These are phyloP conservation scores for Coniochaeta hoffmannii DNA, from an alignment of 2,329 filamentous ascomycete genomes.

Conservation along the genomic window DNA sequence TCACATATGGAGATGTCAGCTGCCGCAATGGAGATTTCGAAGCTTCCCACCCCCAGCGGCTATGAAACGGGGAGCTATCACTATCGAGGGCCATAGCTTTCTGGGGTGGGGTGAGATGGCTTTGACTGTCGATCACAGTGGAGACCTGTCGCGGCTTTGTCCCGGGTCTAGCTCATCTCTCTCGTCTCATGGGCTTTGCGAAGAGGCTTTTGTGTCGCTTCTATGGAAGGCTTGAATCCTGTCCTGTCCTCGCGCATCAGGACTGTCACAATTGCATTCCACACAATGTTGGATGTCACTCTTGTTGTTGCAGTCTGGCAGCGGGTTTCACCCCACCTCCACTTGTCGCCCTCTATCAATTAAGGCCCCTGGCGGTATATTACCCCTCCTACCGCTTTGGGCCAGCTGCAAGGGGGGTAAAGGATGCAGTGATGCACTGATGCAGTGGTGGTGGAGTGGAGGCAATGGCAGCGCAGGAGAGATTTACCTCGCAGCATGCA, in stretches of 20 bases:
- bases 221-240: too few species aligned
- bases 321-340: background rate
- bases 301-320: too few species aligned
- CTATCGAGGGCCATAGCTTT: background rate
- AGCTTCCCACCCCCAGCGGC: background rate
- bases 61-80: background rate
- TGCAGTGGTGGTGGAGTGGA: background rate
- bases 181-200: background rate
- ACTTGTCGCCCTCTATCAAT: background rate
- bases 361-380: background rate
- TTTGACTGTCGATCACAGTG: background rate
- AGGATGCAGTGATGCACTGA: too few species aligned
- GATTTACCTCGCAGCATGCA: conserved; percentile 6
- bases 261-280: too few species aligned
- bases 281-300: too few species aligned
- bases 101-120: background rate
- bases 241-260: too few species aligned
- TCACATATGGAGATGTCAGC: background rate
- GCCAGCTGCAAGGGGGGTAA: conserved; percentile 1
- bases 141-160: background rate
- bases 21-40: background rate
- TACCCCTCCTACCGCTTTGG: background rate
- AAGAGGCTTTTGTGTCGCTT: too few species aligned
- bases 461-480: background rate
- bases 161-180: background rate